Base-by-base conservation (phyloP, 2,329 filamentous ascomycete species). In the Aurifilum marmelostoma region DNA sequence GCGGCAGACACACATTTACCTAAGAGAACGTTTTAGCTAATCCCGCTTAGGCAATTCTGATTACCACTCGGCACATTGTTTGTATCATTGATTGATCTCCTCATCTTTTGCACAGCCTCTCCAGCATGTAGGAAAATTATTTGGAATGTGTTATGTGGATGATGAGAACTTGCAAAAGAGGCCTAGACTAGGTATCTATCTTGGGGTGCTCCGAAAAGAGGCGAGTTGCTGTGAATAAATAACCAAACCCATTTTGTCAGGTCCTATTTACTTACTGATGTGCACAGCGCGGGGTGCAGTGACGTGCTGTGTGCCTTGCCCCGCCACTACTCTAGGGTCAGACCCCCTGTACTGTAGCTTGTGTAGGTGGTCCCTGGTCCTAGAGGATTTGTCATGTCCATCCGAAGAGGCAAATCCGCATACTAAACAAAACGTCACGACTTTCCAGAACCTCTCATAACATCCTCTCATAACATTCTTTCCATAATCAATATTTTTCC, bases 401-500 rank as follows among this genome's bases (percentile, higher is more conserved):
- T 56, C 52, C 27, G 18, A 56, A 56, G 52, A 56, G 52, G 52
- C 52, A 56, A 56, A 56, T 56, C 52, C 24, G 24, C 24, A 29
- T 29, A 56, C 24, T 18, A 29, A 29, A 47, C 43, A 47, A 56
- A 54, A 56, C 52, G 52, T 56, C 52, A 56, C 52, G 52, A 56
- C 52, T 56, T 29, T 47, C 41, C 50, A 52, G 9, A 16, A 27
- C 50, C 27, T 56, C 27, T 29, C n/a, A n/a, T n/a, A n/a, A n/a
- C n/a, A n/a, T n/a, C n/a, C n/a, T n/a, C n/a, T 24, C 43, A 21
- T n/a, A n/a, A n/a, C n/a, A 6, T 12, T 16, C 52, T 56, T 56
- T 12, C 52, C 16, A 29, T 56, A 27, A 32, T 18, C 14, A 56
- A 9, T 18, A 5, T 4, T 54, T 1, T 54, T 8, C 50, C n/a